Evolutionary conservation across 768 basidiomycete genomes (phyloP).

Genomic region (Suillus lakei): DNA sequence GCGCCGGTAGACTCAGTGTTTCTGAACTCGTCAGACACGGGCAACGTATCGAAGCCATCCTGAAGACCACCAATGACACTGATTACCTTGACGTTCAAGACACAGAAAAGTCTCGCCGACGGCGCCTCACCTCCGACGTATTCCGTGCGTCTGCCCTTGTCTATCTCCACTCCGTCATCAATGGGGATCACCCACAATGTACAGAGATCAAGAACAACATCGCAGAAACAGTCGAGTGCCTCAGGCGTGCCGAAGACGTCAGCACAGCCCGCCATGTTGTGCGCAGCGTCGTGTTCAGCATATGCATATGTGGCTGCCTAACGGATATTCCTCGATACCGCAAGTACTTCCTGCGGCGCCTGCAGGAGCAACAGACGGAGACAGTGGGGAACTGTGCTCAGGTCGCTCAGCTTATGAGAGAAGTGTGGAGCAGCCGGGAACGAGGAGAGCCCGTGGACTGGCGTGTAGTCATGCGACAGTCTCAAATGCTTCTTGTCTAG

Average conservation of each 20-base stretch:
- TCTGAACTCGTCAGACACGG: conserved; percentile 61
- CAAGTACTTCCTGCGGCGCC: conserved; percentile 44
- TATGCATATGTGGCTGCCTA: conserved; percentile 75
- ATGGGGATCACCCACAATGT: conserved; percentile 69
- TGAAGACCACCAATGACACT: conserved; percentile 20
- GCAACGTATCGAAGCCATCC: conserved; percentile 49
- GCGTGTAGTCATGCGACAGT: conserved; percentile 56
- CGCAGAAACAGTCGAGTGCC: conserved; percentile 53
- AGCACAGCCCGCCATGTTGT: conserved; percentile 58
- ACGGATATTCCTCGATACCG: conserved; percentile 55
- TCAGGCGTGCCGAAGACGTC: conserved; percentile 44
- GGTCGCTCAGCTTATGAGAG: conserved; percentile 55
- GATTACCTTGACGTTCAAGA: conserved; percentile 6
- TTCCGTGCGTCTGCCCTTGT: conserved; percentile 81
- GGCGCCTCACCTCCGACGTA: conserved; percentile 55
- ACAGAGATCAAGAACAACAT: conserved; percentile 63
- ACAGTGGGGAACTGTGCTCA: conserved; percentile 67
- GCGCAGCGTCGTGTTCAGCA: conserved; percentile 79
- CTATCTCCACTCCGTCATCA: conserved; percentile 78
- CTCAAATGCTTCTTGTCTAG: conserved; percentile 56
- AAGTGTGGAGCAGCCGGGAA: conserved; percentile 58
- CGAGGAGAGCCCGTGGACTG: conserved; percentile 55
- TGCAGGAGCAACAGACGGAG: conserved; percentile 56
- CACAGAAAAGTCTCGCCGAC: conserved; percentile 34
- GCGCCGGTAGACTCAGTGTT: conserved; percentile 55